phyloP scores from a whole-genome alignment of 2,329 filamentous ascomycete genomes.

The Aureobasidium sp. region DNA sequence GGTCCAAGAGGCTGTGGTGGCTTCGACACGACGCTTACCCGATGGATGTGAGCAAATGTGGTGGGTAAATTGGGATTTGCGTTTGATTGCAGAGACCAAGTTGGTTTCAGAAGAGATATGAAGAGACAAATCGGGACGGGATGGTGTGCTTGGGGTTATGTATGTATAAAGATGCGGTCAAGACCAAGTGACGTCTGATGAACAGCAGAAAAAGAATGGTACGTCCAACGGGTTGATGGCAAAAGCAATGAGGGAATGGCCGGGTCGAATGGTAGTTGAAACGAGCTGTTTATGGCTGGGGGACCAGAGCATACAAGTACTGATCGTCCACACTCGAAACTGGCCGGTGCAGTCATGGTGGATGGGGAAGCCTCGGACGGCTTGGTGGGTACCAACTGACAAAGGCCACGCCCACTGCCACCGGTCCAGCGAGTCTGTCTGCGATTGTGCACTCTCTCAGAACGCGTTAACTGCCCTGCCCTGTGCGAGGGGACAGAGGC shows the following conservation, averaged over 20 bases:
- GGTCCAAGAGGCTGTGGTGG: conserved; percentile 15
- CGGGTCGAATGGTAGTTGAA: conserved; percentile 17
- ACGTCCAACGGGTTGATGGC: conserved; percentile 16
- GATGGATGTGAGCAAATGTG: neutral
- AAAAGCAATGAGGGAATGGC: conserved; percentile 23
- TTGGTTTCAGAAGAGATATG: conserved; percentile 15
- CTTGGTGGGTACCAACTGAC: conserved; percentile 17
- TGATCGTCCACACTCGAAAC: conserved; percentile 18
- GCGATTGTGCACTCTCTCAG: neutral
- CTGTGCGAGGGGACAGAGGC: conserved; percentile 1
- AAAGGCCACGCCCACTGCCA: conserved; percentile 11
- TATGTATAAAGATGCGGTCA: conserved; percentile 9
- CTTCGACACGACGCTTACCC: conserved; percentile 14
- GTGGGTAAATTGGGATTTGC: conserved; percentile 15
- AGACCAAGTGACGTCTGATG: conserved; percentile 13
- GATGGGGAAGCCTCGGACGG: conserved; percentile 16
- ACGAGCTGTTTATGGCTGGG: conserved; percentile 14
- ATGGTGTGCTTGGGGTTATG: conserved; percentile 10
- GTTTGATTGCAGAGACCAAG: conserved; percentile 10
- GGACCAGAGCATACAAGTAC: conserved; percentile 24
- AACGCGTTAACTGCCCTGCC: conserved; percentile 14
- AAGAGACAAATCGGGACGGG: neutral
- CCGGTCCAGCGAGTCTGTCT: conserved; percentile 11
- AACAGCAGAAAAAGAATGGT: conserved; percentile 12
- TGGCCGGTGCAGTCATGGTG: conserved; percentile 17